Percentiles rank a stretch among this genome's conserved stretches.
These are phyloP conservation scores for Wickerhamomyces ciferrii DNA, from an alignment of 805 yeast species.

Conservation along the genomic window DNA sequence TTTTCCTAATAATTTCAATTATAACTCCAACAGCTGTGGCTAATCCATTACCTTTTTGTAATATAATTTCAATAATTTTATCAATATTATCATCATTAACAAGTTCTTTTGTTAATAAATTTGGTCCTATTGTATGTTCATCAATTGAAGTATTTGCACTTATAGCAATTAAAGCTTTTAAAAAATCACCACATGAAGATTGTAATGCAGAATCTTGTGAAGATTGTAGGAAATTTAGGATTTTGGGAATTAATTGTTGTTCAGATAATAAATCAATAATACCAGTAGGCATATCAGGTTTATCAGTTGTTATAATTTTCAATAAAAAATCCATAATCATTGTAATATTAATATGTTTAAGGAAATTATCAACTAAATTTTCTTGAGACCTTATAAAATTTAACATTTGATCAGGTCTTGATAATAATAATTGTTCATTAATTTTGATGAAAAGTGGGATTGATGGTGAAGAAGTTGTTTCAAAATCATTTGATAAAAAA, in stretches of 20 bases:
- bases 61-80: conserved; percentile 65
- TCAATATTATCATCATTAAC: conserved; percentile 64
- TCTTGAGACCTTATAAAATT: conserved; percentile 42
- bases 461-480: conserved; percentile 61
- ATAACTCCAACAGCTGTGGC: conserved; percentile 90
- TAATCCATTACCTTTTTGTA: conserved; percentile 67
- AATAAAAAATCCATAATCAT: conserved; percentile 87
- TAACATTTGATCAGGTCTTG: conserved; percentile 65
- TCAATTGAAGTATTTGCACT: conserved; percentile 87
- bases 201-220: conserved; percentile 60
- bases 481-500: conserved; percentile 50
- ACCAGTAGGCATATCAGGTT: conserved; percentile 83
- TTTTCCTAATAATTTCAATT: conserved; percentile 89
- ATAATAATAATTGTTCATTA: conserved; percentile 80
- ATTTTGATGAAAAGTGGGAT: conserved; percentile 84
- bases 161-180: conserved; percentile 87
- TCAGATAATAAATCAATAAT: conserved; percentile 71
- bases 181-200: conserved; percentile 89
- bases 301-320: conserved; percentile 88
- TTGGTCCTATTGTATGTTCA: conserved; percentile 87
- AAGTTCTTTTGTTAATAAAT: conserved; percentile 79
- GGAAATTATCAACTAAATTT: conserved; percentile 60
- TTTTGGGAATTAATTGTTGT: conserved; percentile 66
- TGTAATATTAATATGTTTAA: conserved; percentile 82
- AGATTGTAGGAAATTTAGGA: conserved; percentile 66